These are phyloP conservation scores for Diaporthe destruens DNA, from an alignment of 2,329 filamentous ascomycete genomes.

Conservation along the genomic window DNA sequence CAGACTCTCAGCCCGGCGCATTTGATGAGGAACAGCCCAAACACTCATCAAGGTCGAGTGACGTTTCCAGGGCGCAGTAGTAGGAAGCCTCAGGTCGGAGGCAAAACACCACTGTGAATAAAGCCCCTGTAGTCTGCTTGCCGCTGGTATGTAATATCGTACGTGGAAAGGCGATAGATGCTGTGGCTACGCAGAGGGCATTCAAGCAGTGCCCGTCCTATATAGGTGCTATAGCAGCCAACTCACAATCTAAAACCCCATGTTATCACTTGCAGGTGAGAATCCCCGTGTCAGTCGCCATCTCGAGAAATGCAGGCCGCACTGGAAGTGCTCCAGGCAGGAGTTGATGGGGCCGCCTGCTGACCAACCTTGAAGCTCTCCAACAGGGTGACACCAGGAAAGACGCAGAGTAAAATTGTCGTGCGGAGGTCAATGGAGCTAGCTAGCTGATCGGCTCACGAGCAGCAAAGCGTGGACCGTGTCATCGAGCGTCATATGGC, in stretches of 20 bases:
- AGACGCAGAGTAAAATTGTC: background rate
- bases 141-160: background rate
- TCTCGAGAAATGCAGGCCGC: too few relatives aligned
- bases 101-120: background rate
- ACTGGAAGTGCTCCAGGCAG: too few relatives aligned
- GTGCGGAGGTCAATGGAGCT: slow-evolving; percentile 24
- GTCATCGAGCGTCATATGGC: slow-evolving; percentile 30
- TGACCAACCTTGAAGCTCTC: background rate
- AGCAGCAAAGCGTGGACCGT: background rate
- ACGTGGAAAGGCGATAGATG: background rate
- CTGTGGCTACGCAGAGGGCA: background rate
- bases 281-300: too few relatives aligned
- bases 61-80: too few relatives aligned
- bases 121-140: background rate
- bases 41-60: background rate
- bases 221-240: too few relatives aligned
- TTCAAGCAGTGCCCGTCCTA: background rate
- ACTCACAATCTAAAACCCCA: too few relatives aligned
- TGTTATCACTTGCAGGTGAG: too few relatives aligned
- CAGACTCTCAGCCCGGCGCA: background rate
- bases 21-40: background rate
- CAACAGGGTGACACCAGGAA: background rate
- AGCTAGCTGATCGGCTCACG: background rate
- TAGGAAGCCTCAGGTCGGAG: background rate
- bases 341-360: too few relatives aligned